A percentile compares a stretch with the other conserved stretches of the same genome.
Evolutionary conservation across 2,329 filamentous ascomycete species (phyloP).

Genomic region (Triangularia setosa): DNA sequence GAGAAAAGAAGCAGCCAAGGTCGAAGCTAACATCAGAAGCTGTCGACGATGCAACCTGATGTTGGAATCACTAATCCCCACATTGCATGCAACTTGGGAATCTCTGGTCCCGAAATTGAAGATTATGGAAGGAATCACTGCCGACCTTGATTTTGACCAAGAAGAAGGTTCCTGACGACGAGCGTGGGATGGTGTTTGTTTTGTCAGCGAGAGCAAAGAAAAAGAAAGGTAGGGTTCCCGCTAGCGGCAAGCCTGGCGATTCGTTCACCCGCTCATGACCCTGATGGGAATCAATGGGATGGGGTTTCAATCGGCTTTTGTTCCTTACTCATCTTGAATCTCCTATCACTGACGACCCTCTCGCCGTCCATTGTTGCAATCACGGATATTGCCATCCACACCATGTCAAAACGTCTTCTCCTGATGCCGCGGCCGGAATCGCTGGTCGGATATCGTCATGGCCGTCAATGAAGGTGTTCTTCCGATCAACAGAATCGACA

Average conservation of each 20-base stretch:
- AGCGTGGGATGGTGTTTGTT: not conserved
- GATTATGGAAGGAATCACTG: not conserved
- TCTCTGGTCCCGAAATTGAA: not conserved
- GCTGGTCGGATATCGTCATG: constrained; percentile 5
- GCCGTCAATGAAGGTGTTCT: not conserved
- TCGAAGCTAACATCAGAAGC: not conserved
- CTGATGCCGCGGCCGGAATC: not conserved
- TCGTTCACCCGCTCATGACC: not conserved
- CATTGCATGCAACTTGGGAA: not conserved
- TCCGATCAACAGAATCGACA: not conserved
- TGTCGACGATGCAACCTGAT: not conserved
- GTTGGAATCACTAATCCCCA: not conserved
- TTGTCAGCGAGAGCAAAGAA: not conserved
- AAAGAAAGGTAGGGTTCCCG: not conserved
- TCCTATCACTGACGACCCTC: not conserved
- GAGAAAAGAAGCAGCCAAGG: too few species aligned
- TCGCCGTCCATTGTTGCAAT: not conserved
- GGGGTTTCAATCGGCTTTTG: not conserved
- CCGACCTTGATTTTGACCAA: not conserved
- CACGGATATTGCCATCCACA: not conserved
- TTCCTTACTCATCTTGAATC: not conserved
- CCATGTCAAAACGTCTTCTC: not conserved
- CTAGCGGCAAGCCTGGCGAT: not conserved
- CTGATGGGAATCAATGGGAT: not conserved
- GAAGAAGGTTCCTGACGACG: not conserved